Base-by-base conservation (phyloP, 2,329 filamentous ascomycete species). In the Grosmannia penicillata region DNA sequence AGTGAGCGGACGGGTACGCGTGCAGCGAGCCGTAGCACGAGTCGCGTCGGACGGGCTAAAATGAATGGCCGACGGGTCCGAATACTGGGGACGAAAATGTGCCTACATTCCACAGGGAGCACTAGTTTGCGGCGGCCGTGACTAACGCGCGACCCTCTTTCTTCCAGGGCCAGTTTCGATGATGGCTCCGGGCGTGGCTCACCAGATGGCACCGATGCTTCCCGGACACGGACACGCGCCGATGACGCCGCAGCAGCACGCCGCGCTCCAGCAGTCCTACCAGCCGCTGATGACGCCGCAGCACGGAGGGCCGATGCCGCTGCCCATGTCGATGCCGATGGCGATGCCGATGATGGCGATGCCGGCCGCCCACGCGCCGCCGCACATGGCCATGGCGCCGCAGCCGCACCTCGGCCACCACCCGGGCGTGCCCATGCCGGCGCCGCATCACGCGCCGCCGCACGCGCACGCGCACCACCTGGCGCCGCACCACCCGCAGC, bases 401-500 rank as follows among this genome's bases (percentile, higher is more conserved):
- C 33, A 38, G 29, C 37, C 30, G 18, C 38, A 39, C 23, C 39
- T 10, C 9, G 24, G 17, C 34, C 24, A 26, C 9, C 10, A 25
- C 14, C 18, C 10, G 15, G 18, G 18, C 18, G 13, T 18, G 33
- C 22, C 25, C 15, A 40, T 40, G 27, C 22, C 11, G 6, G 23
- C 18, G 22, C 17, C 24, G 26, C 36, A 38, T 5, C 37, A 38
- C 28, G 2, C 15, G 28, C 31, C 11, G 25, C 24, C 6, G 14
- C 66, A 66, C 46, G 63, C 66, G n/a, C n/a, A n/a, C n/a, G n/a
- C n/a, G n/a, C n/a, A n/a, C n/a, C n/a, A n/a, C n/a, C 67, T 73
- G 52, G 58, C 68, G 32, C 64, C 58, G 40, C 62, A 65, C 50
- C 61, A 66, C 49, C 39, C 41, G 17, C 43, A 45, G 30, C 23